A percentile compares a stretch with the other conserved stretches of the same genome.
These are phyloP conservation scores for Aspergillus homomorphus DNA, from an alignment of 495 filamentous ascomycete species.

Conservation along the genomic window DNA sequence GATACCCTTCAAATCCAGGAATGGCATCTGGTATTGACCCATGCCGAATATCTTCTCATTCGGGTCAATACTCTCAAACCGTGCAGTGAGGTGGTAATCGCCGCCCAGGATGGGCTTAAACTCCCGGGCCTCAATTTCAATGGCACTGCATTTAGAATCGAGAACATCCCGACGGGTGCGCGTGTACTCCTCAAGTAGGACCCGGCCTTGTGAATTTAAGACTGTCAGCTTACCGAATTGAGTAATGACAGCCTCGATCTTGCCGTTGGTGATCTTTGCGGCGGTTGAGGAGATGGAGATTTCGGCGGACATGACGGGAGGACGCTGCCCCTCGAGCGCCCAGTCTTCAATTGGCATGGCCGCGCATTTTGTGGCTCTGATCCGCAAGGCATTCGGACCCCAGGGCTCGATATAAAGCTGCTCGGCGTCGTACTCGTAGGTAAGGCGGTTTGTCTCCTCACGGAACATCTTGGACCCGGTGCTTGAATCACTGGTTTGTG, in stretches of 20 bases:
- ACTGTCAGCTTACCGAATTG: slow-evolving; percentile 49
- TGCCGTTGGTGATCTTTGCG: slow-evolving; percentile 48
- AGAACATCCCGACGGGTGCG: slow-evolving; percentile 46
- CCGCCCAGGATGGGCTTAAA: slow-evolving; percentile 49
- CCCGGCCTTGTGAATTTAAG: slow-evolving; percentile 40
- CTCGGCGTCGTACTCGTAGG: too few species aligned
- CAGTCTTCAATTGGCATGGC: too few species aligned
- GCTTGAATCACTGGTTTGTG: too few species aligned
- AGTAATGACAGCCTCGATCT: slow-evolving; percentile 49
- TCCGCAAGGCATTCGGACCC: too few species aligned
- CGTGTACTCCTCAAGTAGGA: slow-evolving; percentile 54
- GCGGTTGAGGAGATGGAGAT: too few species aligned
- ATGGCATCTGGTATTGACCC: slow-evolving; percentile 60
- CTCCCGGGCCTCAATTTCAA: slow-evolving; percentile 52
- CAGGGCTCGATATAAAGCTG: too few species aligned
- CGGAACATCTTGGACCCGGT: too few species aligned
- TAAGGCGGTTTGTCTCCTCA: too few species aligned
- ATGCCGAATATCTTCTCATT: slow-evolving; percentile 59
- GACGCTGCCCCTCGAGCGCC: too few species aligned
- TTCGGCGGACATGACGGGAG: too few species aligned
- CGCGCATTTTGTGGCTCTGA: too few species aligned
- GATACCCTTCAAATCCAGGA: slow-evolving; percentile 52
- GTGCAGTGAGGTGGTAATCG: slow-evolving; percentile 51
- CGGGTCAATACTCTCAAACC: slow-evolving; percentile 48
- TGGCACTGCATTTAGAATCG: slow-evolving; percentile 54